phyloP scores from a whole-genome alignment of 2,329 filamentous ascomycete genomes.

The Scortechinia acanthostroma region DNA sequence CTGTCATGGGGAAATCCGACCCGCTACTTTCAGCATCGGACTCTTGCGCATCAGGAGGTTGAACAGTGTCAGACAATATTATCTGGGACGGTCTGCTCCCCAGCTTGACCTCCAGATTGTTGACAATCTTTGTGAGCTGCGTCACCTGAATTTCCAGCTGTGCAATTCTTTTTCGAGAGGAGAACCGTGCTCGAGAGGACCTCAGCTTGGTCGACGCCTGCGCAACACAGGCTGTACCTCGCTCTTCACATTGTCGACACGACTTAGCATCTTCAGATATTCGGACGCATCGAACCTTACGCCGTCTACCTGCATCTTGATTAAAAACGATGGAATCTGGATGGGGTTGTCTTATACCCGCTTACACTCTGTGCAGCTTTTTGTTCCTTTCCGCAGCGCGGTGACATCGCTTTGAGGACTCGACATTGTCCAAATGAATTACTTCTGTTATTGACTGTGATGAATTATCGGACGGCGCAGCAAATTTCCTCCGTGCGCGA shows the following conservation, averaged over 20 bases:
- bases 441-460: too few species aligned
- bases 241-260: constrained; percentile 10
- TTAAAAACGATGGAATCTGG: constrained; percentile 4
- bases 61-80: constrained; percentile 3
- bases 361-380: constrained; percentile 17
- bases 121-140: constrained; percentile 9
- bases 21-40: constrained; percentile 7
- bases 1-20: constrained; percentile 8
- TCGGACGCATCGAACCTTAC: constrained; percentile 18
- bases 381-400: constrained; percentile 14
- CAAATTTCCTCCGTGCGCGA: too few species aligned
- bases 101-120: constrained; percentile 8
- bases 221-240: constrained; percentile 9
- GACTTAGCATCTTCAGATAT: constrained; percentile 9
- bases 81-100: constrained; percentile 4
- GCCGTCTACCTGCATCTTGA: constrained; percentile 12
- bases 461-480: too few species aligned
- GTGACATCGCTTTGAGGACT: too few species aligned
- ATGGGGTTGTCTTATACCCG: too few species aligned
- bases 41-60: constrained; percentile 4
- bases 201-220: constrained; percentile 9
- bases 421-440: too few species aligned
- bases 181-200: constrained; percentile 6
- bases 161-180: constrained; percentile 11
- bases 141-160: constrained; percentile 10